These are phyloP conservation scores for Thelonectria olida DNA, from an alignment of 2,329 filamentous ascomycete species.

Conservation along the genomic window DNA sequence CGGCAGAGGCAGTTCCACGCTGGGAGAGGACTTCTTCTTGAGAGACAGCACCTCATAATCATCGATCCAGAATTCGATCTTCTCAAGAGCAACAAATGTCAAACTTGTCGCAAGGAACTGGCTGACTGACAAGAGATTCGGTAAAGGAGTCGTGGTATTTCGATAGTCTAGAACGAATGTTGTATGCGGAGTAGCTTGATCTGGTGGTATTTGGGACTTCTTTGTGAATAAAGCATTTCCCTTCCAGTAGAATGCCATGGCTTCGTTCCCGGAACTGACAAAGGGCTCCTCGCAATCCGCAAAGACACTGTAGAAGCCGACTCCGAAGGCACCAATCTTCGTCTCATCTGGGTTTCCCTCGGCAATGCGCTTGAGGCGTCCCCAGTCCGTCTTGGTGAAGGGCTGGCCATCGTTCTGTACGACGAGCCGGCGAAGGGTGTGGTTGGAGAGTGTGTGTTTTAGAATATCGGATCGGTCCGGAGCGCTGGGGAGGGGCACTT, in stretches of 20 bases:
- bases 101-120: constrained; percentile 95
- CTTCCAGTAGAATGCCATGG: constrained; percentile 99
- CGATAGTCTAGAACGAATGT: constrained; percentile 96
- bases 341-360: constrained; percentile 99
- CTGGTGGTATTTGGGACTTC: constrained; percentile 76
- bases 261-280: constrained; percentile 88
- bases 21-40: constrained; percentile 86
- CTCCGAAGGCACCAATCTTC: constrained; percentile 98
- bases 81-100: constrained; percentile 90
- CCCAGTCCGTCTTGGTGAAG: constrained; percentile 93
- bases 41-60: constrained; percentile 83
- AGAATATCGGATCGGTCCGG: constrained; percentile 76
- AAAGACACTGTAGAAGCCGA: constrained; percentile 98
- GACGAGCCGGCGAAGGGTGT: constrained; percentile 86
- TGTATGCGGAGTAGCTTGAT: constrained; percentile 75
- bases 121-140: constrained; percentile 84
- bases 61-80: constrained; percentile 90
- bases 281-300: constrained; percentile 98
- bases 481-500: constrained; percentile 73
- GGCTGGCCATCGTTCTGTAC: constrained; percentile 92
- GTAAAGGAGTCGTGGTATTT: constrained; percentile 86
- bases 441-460: constrained; percentile 84
- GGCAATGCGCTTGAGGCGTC: constrained; percentile 92
- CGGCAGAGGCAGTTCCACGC: constrained; percentile 76
- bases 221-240: constrained; percentile 96